These are phyloP conservation scores for Rhodamnia rubescens DNA, from an alignment of 345 rosid species.

Conservation along the genomic window DNA sequence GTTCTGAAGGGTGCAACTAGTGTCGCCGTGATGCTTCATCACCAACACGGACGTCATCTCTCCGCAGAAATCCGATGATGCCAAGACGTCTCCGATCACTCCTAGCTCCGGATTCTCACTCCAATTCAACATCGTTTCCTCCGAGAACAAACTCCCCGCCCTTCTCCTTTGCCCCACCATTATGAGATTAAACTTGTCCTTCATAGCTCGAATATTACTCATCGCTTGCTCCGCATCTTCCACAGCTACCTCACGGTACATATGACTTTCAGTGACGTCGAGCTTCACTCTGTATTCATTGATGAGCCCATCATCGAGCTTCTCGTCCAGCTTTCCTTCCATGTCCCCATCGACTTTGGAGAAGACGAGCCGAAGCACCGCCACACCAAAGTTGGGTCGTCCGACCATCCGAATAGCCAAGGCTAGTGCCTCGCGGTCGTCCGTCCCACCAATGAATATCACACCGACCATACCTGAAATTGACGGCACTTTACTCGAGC, in stretches of 20 bases:
- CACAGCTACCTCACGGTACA: neutral
- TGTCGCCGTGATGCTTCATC: neutral
- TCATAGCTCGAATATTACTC: neutral
- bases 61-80: neutral
- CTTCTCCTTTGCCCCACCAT: neutral
- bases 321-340: neutral
- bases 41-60: constrained; percentile 1
- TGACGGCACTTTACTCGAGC: neutral
- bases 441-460: constrained; percentile 20
- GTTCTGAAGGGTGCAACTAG: neutral
- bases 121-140: neutral
- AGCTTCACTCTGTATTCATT: constrained; percentile 14
- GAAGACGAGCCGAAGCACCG: constrained; percentile 12
- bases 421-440: constrained; percentile 29
- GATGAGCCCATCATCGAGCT: constrained; percentile 19
- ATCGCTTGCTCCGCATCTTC: neutral
- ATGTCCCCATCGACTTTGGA: neutral
- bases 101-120: constrained; percentile 11
- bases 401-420: constrained; percentile 21
- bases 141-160: neutral
- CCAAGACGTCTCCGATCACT: constrained; percentile 5
- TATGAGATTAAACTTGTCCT: neutral
- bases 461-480: neutral
- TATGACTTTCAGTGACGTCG: neutral
- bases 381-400: constrained; percentile 1